phyloP scores from a whole-genome alignment of 768 basidiomycete genomes.

The Guyanaporus albipodus region DNA sequence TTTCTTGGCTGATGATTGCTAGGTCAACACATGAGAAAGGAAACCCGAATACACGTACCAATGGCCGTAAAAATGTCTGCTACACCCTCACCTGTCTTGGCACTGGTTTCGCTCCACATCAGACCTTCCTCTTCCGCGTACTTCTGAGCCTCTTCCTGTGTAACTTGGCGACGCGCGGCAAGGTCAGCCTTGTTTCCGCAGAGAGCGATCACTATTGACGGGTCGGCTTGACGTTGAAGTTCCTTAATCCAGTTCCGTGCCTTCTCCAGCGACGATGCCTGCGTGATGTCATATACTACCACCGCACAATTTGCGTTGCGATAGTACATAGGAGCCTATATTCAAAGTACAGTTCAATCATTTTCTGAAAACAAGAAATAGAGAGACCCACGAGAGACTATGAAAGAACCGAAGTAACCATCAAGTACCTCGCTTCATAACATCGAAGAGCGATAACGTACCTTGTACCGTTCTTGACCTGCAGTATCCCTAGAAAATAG shows the following conservation, averaged over 20 bases:
- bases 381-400: constrained; percentile 45
- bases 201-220: constrained; percentile 92
- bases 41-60: constrained; percentile 45
- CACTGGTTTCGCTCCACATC: constrained; percentile 91
- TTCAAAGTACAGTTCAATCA: constrained; percentile 3
- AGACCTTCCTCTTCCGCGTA: constrained; percentile 90
- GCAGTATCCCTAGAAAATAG: constrained; percentile 75
- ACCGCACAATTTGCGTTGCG: constrained; percentile 92
- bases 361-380: not conserved
- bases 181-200: constrained; percentile 96
- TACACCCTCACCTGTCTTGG: constrained; percentile 86
- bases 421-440: not conserved
- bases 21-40: not conserved
- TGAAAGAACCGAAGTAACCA: not conserved
- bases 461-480: constrained; percentile 94
- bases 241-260: constrained; percentile 96
- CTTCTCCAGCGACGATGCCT: constrained; percentile 86
- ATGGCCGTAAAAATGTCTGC: constrained; percentile 83
- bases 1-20: constrained; percentile 66
- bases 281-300: constrained; percentile 96
- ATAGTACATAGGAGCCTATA: constrained; percentile 92
- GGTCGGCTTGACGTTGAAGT: constrained; percentile 95
- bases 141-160: constrained; percentile 86
- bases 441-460: constrained; percentile 23
- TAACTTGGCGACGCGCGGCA: constrained; percentile 76